phyloP scores from a whole-genome alignment of 176 grass and related monocot species.

The Zoysia pacifica region DNA sequence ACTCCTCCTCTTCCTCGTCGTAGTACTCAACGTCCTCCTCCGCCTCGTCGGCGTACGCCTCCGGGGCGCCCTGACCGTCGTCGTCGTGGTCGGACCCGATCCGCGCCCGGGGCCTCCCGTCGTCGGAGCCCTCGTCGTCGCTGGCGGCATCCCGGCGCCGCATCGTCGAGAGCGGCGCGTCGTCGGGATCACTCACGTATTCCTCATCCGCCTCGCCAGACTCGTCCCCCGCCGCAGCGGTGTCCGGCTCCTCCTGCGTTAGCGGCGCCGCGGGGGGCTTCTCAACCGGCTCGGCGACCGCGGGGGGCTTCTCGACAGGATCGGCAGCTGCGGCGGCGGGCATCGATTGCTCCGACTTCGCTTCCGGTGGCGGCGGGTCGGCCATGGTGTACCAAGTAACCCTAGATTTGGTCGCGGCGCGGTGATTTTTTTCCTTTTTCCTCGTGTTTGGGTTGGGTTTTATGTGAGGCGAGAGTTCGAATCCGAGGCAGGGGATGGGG shows the following conservation, averaged over 20 bases:
- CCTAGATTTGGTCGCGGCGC: slow-evolving; percentile 55
- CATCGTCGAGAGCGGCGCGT: slow-evolving; percentile 66
- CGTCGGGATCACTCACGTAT: slow-evolving; percentile 92
- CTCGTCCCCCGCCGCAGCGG: slow-evolving; percentile 28
- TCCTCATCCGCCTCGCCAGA: slow-evolving; percentile 39
- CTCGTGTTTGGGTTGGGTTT: too few relatives aligned
- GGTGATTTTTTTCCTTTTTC: slow-evolving; percentile 1
- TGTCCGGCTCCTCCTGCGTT: slow-evolving; percentile 38
- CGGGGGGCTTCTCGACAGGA: too few relatives aligned
- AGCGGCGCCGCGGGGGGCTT: slow-evolving; percentile 27
- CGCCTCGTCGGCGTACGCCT: slow-evolving; percentile 67
- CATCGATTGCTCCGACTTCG: slow-evolving; percentile 18
- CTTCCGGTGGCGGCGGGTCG: slow-evolving; percentile 39
- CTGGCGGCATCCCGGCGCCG: slow-evolving; percentile 86
- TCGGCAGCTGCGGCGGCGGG: background rate
- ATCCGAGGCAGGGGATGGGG: too few relatives aligned
- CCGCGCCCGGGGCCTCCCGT: slow-evolving; percentile 45
- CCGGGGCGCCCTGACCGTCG: slow-evolving; percentile 74
- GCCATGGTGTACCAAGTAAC: slow-evolving; percentile 52
- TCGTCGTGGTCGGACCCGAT: slow-evolving; percentile 67
- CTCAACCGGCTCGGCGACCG: background rate
- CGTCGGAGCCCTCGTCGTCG: slow-evolving; percentile 84
- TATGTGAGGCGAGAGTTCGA: too few relatives aligned
- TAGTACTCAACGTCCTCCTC: slow-evolving; percentile 47
- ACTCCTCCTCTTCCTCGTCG: slow-evolving; percentile 44